A percentile compares a stretch with the other conserved stretches of the same genome.
phyloP scores from a whole-genome alignment of 805 yeast species.

The Yarrowia bubula region DNA sequence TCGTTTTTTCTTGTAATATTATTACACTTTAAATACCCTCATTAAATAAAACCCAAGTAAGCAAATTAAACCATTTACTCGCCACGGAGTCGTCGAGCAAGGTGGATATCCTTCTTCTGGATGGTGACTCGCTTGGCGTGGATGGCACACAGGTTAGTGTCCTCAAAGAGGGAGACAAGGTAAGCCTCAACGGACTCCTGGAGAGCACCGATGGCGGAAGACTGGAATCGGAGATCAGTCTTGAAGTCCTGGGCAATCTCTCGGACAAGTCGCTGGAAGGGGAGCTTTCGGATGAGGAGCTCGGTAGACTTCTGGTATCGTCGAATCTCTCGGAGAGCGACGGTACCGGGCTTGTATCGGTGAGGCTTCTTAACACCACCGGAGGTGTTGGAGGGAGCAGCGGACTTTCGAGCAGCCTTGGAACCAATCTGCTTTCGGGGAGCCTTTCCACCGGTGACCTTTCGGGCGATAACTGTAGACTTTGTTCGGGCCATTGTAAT shows the following conservation, averaged over 20 bases:
- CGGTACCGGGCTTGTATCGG: conserved; percentile 95
- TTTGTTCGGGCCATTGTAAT: conserved; percentile 76
- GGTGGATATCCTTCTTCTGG: conserved; percentile 87
- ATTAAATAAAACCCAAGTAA: conserved; percentile 27
- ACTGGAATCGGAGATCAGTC: conserved; percentile 84
- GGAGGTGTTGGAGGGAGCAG: conserved; percentile 69
- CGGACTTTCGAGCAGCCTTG: conserved; percentile 83
- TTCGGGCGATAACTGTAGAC: conserved; percentile 71
- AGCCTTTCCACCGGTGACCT: conserved; percentile 89
- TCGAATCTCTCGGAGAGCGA: conserved; percentile 88
- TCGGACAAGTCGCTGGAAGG: conserved; percentile 88
- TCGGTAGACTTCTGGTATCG: conserved; percentile 89
- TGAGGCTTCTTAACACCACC: conserved; percentile 92
- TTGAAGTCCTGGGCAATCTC: conserved; percentile 86
- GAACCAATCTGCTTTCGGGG: conserved; percentile 91
- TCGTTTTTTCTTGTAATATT: conserved; percentile 7
- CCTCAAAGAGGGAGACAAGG: conserved; percentile 81
- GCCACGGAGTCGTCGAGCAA: conserved; percentile 90
- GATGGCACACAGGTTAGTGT: conserved; percentile 87
- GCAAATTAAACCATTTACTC: conserved; percentile 57
- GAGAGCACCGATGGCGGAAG: conserved; percentile 85
- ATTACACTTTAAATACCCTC: conserved; percentile 25
- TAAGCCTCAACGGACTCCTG: conserved; percentile 91
- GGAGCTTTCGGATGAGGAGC: conserved; percentile 81
- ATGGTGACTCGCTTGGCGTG: conserved; percentile 93